phyloP scores from a whole-genome alignment of 1,139 yeast species.

The Blastobotrys elegans region DNA sequence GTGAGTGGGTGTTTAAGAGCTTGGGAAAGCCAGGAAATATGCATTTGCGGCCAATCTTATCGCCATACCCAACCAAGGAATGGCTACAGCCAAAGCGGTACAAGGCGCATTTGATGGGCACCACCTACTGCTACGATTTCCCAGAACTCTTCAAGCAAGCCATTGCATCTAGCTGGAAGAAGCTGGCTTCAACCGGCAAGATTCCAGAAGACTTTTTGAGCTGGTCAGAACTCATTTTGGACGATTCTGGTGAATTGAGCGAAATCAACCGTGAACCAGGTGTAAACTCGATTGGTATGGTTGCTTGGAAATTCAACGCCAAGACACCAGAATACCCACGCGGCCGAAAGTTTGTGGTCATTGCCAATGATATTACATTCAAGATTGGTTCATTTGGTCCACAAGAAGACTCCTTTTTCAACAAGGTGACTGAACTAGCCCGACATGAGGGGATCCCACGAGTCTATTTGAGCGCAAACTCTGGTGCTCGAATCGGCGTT shows the following conservation, averaged over 20 bases:
- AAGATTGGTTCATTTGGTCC: conserved; percentile 99
- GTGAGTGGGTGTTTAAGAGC: conserved; percentile 96
- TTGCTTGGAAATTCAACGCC: conserved; percentile 85
- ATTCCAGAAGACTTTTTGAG: conserved; percentile 75
- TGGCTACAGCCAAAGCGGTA: conserved; percentile 98
- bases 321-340: conserved; percentile 97
- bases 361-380: conserved; percentile 95
- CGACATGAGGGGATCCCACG: conserved; percentile 90
- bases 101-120: conserved; percentile 97
- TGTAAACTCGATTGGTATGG: conserved; percentile 94
- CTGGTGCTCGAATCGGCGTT: conserved; percentile 98
- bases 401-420: conserved; percentile 86
- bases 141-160: conserved; percentile 98
- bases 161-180: conserved; percentile 77
- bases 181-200: conserved; percentile 40
- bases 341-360: conserved; percentile 87
- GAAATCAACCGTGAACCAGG: conserved; percentile 96
- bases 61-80: conserved; percentile 97
- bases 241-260: conserved; percentile 64
- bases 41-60: conserved; percentile 93
- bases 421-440: conserved; percentile 88
- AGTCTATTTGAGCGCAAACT: conserved; percentile 91
- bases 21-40: conserved; percentile 81
- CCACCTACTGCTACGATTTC: conserved; percentile 97
- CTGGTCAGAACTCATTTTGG: conserved; percentile 76